These are phyloP conservation scores for Teunomyces kruisii DNA, from an alignment of 805 yeast species.

Conservation along the genomic window DNA sequence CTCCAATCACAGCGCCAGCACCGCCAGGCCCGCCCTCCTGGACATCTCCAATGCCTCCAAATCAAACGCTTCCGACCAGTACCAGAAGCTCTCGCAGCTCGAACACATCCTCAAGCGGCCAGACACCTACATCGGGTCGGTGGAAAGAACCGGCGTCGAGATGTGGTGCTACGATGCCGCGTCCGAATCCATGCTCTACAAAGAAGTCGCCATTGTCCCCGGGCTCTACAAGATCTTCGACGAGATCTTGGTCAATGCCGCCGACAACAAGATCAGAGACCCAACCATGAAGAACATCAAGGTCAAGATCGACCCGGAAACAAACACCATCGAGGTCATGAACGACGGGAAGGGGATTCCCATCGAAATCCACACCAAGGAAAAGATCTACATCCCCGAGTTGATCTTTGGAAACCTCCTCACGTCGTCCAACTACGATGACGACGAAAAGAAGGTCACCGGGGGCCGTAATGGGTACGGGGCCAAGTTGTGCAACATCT, in stretches of 20 bases:
- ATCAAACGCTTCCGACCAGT: conserved; percentile 62
- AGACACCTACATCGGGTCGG: conserved; percentile 95
- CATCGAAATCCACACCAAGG: conserved; percentile 87
- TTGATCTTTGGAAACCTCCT: conserved; percentile 92
- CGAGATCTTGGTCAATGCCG: conserved; percentile 96
- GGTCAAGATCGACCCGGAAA: conserved; percentile 77
- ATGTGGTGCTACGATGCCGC: conserved; percentile 78
- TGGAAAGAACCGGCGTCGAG: conserved; percentile 73
- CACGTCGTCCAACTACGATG: conserved; percentile 95
- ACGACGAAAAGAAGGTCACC: conserved; percentile 89
- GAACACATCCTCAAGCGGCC: conserved; percentile 97
- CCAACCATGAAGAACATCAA: conserved; percentile 83
- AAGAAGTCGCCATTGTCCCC: conserved; percentile 84
- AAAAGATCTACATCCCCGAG: conserved; percentile 91
- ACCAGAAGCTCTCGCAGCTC: conserved; percentile 90
- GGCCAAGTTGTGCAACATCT: conserved; percentile 95
- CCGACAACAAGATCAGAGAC: conserved; percentile 96
- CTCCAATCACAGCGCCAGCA: conserved; percentile 9
- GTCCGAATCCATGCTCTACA: conserved; percentile 43
- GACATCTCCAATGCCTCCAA: conserved; percentile 9
- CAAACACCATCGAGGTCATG: conserved; percentile 71
- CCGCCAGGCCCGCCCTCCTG: not conserved
- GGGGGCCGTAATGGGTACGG: conserved; percentile 99
- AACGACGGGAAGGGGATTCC: conserved; percentile 98
- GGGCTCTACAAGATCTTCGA: conserved; percentile 96